Evolutionary conservation across 306 rosid species (phyloP).

Genomic region (Chamaecrista fasciculata): DNA sequence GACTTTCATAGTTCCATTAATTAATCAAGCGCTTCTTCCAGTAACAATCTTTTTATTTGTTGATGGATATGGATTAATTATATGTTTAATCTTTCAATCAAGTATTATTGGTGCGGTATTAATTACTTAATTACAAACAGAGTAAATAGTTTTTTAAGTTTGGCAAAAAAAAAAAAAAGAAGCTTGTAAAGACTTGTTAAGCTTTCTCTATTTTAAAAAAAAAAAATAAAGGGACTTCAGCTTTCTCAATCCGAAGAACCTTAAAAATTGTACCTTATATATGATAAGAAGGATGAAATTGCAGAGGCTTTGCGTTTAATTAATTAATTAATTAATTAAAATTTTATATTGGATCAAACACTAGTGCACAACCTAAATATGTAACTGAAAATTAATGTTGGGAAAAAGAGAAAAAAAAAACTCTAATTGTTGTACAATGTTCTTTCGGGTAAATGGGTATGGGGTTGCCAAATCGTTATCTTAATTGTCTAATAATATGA

Average conservation of each 20-base stretch:
- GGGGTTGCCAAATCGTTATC: conserved; percentile 28
- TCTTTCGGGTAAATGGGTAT: not conserved
- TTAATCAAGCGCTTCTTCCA: not conserved
- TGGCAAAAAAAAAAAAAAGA: no score
- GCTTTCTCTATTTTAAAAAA: no score
- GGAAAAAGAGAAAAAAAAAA: no score
- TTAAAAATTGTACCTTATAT: not conserved
- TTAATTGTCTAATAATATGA: conserved; percentile 6
- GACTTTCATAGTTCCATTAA: not conserved
- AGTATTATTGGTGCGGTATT: no score
- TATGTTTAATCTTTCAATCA: not conserved
- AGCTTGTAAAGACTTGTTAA: no score
- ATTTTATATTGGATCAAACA: no score
- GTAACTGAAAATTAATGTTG: not conserved
- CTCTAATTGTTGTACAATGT: not conserved
- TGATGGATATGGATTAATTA: no score
- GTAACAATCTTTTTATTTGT: not conserved
- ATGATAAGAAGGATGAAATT: not conserved
- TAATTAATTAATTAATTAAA: not conserved
- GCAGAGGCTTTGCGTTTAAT: not conserved
- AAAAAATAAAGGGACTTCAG: no score
- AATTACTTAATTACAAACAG: no score
- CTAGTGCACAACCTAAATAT: not conserved
- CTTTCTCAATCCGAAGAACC: no score
- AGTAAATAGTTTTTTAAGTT: no score